These are phyloP conservation scores for Stentor coeruleus DNA, from an alignment of 73 alveolate genomes.

Conservation along the genomic window DNA sequence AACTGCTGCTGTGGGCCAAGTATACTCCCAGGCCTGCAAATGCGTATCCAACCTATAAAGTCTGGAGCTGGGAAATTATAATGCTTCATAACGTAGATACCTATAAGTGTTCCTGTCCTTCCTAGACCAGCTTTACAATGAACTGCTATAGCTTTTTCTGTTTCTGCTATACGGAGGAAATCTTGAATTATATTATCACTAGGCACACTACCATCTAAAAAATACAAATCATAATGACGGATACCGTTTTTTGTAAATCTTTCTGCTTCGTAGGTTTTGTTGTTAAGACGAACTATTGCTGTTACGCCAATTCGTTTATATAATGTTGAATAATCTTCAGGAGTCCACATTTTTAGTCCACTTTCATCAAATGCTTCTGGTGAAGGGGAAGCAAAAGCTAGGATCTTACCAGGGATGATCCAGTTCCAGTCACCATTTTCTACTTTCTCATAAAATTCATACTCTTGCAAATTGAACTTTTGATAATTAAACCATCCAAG, in stretches of 20 bases:
- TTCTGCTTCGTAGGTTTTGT: conserved; percentile 63
- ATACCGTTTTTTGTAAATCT: conserved; percentile 64
- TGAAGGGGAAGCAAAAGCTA: conserved; percentile 91
- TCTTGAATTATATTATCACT: conserved; percentile 70
- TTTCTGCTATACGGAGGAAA: conserved; percentile 77
- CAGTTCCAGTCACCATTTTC: conserved; percentile 93
- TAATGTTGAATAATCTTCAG: conserved; percentile 89
- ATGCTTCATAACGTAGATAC: conserved; percentile 74
- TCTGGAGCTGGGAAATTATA: conserved; percentile 78
- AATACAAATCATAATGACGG: conserved; percentile 78
- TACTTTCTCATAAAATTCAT: conserved; percentile 89
- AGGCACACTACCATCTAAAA: conserved; percentile 92
- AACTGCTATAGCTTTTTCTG: conserved; percentile 82
- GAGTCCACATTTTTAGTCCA: conserved; percentile 60
- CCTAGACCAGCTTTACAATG: conserved; percentile 98
- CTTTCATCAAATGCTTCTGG: conserved; percentile 49
- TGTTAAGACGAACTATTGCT: conserved; percentile 77
- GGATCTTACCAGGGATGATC: conserved; percentile 81
- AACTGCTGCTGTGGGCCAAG: conserved; percentile 75
- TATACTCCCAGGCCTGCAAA: conserved; percentile 79
- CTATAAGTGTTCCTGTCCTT: conserved; percentile 92
- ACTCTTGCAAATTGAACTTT: conserved; percentile 73
- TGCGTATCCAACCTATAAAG: conserved; percentile 72
- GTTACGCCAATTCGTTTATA: conserved; percentile 78
- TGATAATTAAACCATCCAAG: conserved; percentile 85